Conservation (phyloP, 75 land plant genomes). For the Pseudotsuga menziesii region DNA sequence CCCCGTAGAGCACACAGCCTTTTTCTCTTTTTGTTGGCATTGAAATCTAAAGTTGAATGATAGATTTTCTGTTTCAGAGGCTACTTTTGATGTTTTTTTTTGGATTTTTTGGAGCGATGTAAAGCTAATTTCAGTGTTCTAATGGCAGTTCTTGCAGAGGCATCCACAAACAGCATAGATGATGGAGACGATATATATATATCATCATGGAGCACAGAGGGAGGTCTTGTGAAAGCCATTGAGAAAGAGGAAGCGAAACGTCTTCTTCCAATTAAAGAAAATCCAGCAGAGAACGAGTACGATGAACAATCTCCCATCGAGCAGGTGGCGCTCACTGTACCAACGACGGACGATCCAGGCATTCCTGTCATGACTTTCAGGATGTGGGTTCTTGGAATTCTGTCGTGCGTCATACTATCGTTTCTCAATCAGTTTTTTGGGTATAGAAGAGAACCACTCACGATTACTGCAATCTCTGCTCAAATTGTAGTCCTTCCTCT, state of each 20-base stretch:
- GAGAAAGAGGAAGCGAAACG: not conserved
- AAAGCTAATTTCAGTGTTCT: not conserved
- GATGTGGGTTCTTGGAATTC: conserved; percentile 57
- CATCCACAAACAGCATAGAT: not conserved
- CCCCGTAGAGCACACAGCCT: no score
- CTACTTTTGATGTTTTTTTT: no score
- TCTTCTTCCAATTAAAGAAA: no score
- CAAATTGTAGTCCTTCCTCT: conserved; percentile 55
- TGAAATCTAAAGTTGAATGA: no score
- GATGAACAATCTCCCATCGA: conserved; percentile 28
- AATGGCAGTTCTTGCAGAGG: not conserved
- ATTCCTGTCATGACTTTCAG: conserved; percentile 70
- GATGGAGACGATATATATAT: not conserved
- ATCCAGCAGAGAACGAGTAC: no score
- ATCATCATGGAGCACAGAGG: not conserved
- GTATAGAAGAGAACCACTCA: conserved; percentile 59
- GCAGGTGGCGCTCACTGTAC: conserved; percentile 59
- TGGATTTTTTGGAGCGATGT: no score
- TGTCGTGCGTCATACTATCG: conserved; percentile 46
- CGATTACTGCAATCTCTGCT: conserved; percentile 49
- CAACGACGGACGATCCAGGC: conserved; percentile 56
- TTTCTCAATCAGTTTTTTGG: conserved; percentile 74
- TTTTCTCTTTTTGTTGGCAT: no score
- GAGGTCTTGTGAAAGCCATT: not conserved
- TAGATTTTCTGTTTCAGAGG: no score